Conservation (phyloP, 2,329 filamentous ascomycete genomes). For the Pseudogymnoascus sp. region DNA sequence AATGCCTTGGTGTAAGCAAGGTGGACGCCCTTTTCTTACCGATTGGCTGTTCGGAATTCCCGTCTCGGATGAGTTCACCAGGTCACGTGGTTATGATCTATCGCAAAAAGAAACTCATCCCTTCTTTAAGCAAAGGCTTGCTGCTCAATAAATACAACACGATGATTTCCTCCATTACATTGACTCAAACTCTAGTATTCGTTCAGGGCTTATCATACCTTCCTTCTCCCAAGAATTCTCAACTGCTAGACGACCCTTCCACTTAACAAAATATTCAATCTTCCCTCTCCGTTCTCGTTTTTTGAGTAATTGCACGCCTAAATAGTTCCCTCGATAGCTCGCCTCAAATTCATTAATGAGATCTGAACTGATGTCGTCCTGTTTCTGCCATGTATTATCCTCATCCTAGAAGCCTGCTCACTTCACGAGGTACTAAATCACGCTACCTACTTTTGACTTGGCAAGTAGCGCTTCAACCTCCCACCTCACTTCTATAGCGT, state of each 20-base stretch:
- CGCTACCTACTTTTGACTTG: conserved; percentile 17
- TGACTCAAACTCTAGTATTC: conserved; percentile 13
- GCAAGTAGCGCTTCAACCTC: conserved; percentile 19
- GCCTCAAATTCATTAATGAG: conserved; percentile 14
- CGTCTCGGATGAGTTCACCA: too few species aligned
- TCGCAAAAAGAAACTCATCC: too few species aligned
- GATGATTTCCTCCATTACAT: background rate
- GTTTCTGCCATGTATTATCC: conserved; percentile 17
- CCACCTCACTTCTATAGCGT: conserved; percentile 10
- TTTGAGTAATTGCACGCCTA: conserved; percentile 12
- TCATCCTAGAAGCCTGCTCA: conserved; percentile 18
- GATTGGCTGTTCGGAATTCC: too few species aligned
- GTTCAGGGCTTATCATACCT: conserved; percentile 11
- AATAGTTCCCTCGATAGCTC: conserved; percentile 14
- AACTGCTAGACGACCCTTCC: conserved; percentile 3
- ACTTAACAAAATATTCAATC: conserved; percentile 10
- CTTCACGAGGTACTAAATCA: conserved; percentile 19
- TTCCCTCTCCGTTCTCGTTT: conserved; percentile 12
- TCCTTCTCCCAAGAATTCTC: conserved; percentile 17
- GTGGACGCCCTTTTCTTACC: too few species aligned
- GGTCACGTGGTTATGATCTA: too few species aligned
- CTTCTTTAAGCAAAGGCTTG: too few species aligned
- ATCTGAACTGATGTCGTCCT: conserved; percentile 14
- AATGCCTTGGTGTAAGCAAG: too few species aligned
- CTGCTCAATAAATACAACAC: too few species aligned